phyloP scores from a whole-genome alignment of 352 stramenopile genomes.

The Plasmopara muralis region DNA sequence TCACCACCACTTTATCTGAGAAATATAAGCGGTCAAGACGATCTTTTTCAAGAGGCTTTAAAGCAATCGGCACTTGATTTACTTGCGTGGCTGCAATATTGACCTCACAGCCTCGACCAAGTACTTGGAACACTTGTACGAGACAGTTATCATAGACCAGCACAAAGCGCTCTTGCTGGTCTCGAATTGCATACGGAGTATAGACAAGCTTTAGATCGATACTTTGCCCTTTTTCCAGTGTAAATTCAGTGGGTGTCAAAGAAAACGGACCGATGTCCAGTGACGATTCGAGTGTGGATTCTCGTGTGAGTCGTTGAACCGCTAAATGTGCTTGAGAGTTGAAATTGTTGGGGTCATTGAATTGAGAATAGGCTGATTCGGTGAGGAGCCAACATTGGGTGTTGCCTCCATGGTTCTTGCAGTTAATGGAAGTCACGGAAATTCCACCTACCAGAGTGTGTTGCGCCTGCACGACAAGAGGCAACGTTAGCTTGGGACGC shows the following conservation, averaged over 20 bases:
- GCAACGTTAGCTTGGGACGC: conserved; percentile 61
- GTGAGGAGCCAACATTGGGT: conserved; percentile 69
- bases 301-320: conserved; percentile 12
- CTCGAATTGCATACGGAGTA: conserved; percentile 43
- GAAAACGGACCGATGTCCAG: conserved; percentile 43
- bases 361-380: conserved; percentile 31
- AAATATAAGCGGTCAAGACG: conserved; percentile 47
- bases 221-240: conserved; percentile 36
- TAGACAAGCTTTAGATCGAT: conserved; percentile 49
- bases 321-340: conserved; percentile 7
- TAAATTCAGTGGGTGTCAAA: conserved; percentile 48
- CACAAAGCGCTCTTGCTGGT: conserved; percentile 56
- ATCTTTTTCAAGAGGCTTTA: conserved; percentile 37
- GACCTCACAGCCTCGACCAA: conserved; percentile 60
- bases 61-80: conserved; percentile 44
- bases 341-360: conserved; percentile 23
- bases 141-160: conserved; percentile 84
- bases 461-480: conserved; percentile 43
- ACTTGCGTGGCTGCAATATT: conserved; percentile 42
- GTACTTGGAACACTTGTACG: conserved; percentile 61
- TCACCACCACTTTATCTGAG: conserved; percentile 29
- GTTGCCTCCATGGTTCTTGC: conserved; percentile 52
- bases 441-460: conserved; percentile 56
- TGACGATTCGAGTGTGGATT: conserved; percentile 2
- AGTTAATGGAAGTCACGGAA: conserved; percentile 39